Evolutionary conservation across 495 filamentous ascomycete species (phyloP), one percentile per base, ranked within the genome.

Genomic region (Trichoderma gamsii): DNA sequence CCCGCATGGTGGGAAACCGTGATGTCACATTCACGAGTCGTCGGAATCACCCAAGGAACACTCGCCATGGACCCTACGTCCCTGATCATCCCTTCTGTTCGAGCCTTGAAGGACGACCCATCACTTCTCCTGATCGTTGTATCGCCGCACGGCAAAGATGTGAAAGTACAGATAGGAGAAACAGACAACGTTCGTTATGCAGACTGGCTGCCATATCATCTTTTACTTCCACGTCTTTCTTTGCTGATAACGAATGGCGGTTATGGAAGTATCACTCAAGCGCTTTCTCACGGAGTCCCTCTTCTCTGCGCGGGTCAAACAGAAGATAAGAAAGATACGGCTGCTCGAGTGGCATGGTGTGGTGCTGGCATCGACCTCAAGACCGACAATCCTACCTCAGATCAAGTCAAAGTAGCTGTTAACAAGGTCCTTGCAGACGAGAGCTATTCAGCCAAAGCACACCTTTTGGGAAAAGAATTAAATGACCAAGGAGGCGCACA

Each of bases 201-300:
- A 25, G 41, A 66, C 41, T 66, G 38, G 41, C 21, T 66, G 29
- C 67, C 56, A 8, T 68, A 68, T 25, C 35, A 64, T 9, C 15
- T 64, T 11, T 59, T 68, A 25, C 67, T 68, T 5, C 67, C 41
- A 8, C 52, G 49, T n/a, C 25, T 64, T 11, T 38, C 38, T 15
- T 29, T 64, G 23, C 23, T 68, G 13, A 35, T 68, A 9, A 68
- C 67, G 6, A 68, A 68, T 64, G 67, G 67, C 23, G 67, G 67
- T 12, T 68, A 68, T 35, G 67, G 67, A 21, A 63, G 67, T 27
- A 64, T 68, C 35, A 68, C 67, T 1, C 67, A 68, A 38, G 59
- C 67, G 11, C 59, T 68, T 12, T 63, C 52, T 8, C 67, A 68
- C 25, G 59, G 59, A 25, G 67, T 68, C 11, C 67, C 67, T 23